A percentile compares a stretch with the other conserved stretches of the same genome.
These are phyloP conservation scores for Sequoia sempervirens DNA, from an alignment of 75 land plant species.

Conservation along the genomic window DNA sequence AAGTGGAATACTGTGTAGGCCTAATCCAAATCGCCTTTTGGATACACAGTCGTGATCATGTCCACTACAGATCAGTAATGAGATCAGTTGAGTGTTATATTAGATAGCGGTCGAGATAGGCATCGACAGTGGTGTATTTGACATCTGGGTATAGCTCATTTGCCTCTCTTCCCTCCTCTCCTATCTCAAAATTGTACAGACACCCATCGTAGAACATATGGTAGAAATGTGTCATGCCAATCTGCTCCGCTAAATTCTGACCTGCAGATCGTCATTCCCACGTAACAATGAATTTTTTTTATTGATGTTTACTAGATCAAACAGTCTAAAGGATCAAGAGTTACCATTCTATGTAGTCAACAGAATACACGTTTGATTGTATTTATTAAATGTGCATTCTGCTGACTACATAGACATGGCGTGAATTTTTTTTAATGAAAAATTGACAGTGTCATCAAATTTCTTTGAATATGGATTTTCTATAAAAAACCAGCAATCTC, in stretches of 20 bases:
- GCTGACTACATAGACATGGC: too few species aligned
- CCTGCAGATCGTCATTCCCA: background rate
- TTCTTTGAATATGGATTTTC: background rate
- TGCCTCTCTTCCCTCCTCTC: constrained; percentile 25
- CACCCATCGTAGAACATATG: constrained; percentile 24
- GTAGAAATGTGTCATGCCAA: constrained; percentile 13
- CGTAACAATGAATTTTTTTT: too few species aligned
- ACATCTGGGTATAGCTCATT: constrained; percentile 30
- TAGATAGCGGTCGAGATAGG: constrained; percentile 14
- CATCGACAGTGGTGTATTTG: constrained; percentile 16
- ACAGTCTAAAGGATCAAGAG: background rate
- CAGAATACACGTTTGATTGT: too few species aligned
- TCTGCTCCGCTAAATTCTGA: background rate
- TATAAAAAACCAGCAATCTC: background rate
- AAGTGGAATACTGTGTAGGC: too few species aligned
- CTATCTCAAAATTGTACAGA: constrained; percentile 15
- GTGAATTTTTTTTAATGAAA: too few species aligned
- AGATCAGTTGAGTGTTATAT: too few species aligned
- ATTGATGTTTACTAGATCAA: too few species aligned
- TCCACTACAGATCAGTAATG: too few species aligned
- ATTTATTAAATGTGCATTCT: too few species aligned
- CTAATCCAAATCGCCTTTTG: too few species aligned
- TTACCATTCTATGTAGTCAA: too few species aligned
- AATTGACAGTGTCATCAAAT: background rate
- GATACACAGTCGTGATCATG: too few species aligned